Conservation (phyloP, 805 yeast genomes). For the Candida hungchunana region DNA sequence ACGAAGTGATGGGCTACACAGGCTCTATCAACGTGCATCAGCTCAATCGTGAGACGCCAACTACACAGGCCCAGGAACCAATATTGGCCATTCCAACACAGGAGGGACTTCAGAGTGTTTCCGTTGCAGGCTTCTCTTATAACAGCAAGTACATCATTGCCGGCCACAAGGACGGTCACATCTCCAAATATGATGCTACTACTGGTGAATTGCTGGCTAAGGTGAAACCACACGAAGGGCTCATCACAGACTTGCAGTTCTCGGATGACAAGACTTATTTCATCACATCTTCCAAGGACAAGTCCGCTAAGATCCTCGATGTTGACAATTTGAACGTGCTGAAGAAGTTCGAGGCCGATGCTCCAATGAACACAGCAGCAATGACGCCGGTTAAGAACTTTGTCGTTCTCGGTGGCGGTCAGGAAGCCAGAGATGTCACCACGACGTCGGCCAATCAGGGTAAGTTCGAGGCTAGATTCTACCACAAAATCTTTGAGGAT, state of each 20-base stretch:
- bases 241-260: conserved; percentile 86
- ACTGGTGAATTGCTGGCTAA: conserved; percentile 67
- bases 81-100: conserved; percentile 54
- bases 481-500: conserved; percentile 91
- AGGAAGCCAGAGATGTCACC: conserved; percentile 96
- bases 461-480: conserved; percentile 93
- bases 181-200: conserved; percentile 72
- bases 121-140: conserved; percentile 86
- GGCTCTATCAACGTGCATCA: conserved; percentile 73
- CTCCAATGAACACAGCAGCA: conserved; percentile 93
- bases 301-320: conserved; percentile 72
- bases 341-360: conserved; percentile 79
- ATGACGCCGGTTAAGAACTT: conserved; percentile 91
- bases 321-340: conserved; percentile 67
- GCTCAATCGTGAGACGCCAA: conserved; percentile 47
- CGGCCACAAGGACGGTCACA: conserved; percentile 83
- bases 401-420: conserved; percentile 97
- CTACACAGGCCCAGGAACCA: conserved; percentile 50
- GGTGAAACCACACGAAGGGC: conserved; percentile 66
- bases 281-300: conserved; percentile 90
- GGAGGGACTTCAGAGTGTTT: conserved; percentile 57
- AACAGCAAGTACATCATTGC: conserved; percentile 71
- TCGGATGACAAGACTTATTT: conserved; percentile 84
- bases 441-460: conserved; percentile 94
- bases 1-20: conserved; percentile 84